Percentiles rank a stretch among this genome's conserved stretches.
phyloP scores from a whole-genome alignment of 768 basidiomycete species.

The Pleurotus sapidus region DNA sequence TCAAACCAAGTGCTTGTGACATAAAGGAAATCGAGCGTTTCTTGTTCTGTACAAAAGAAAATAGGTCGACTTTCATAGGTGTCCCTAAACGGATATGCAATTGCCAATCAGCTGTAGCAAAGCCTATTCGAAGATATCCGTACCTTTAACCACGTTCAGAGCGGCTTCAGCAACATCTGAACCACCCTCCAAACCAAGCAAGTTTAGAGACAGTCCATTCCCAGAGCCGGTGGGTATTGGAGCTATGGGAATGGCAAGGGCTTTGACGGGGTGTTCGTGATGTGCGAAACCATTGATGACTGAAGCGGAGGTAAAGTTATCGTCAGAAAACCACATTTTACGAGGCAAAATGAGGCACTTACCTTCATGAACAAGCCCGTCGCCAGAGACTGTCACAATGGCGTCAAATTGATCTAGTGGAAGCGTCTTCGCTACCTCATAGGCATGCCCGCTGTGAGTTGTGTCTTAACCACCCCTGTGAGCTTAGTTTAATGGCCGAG shows the following conservation, averaged over 20 bases:
- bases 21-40: slow-evolving; percentile 74
- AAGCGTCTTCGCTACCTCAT: slow-evolving; percentile 57
- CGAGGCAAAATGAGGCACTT: not conserved
- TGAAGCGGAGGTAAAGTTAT: not conserved
- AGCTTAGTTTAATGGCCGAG: not conserved
- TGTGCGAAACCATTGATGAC: slow-evolving; percentile 79
- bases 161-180: slow-evolving; percentile 70
- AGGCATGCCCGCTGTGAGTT: slow-evolving; percentile 59
- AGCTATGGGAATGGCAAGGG: slow-evolving; percentile 66
- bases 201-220: slow-evolving; percentile 72
- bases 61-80: slow-evolving; percentile 74
- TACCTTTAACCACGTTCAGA: slow-evolving; percentile 81
- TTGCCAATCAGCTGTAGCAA: too few relatives aligned
- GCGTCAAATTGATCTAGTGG: slow-evolving; percentile 60
- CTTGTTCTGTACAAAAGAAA: slow-evolving; percentile 68
- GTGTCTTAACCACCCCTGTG: slow-evolving; percentile 47
- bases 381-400: slow-evolving; percentile 75
- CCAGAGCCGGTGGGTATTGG: slow-evolving; percentile 84
- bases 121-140: not conserved
- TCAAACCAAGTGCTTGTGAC: slow-evolving; percentile 78
- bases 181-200: slow-evolving; percentile 70
- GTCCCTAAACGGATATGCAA: slow-evolving; percentile 39
- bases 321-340: too few relatives aligned
- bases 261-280: slow-evolving; percentile 55
- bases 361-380: slow-evolving; percentile 76